Evolutionary conservation across 2,329 filamentous ascomycete species (phyloP).

Genomic region (Colletotrichum graminicola): DNA sequence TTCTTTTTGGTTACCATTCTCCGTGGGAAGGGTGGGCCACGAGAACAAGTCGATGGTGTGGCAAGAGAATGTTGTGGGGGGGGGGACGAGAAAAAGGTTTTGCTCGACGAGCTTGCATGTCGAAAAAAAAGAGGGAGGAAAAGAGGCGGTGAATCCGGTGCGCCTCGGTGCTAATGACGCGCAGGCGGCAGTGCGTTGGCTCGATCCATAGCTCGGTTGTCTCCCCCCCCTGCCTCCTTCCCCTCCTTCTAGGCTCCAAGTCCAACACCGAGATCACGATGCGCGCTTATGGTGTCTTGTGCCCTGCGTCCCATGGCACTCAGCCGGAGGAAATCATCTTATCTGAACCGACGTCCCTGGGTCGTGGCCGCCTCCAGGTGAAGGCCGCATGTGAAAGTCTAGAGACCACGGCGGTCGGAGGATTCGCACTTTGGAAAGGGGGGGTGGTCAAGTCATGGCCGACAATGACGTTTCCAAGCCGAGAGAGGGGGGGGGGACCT

Average conservation of each 20-base stretch:
- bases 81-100: neutral
- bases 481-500: neutral
- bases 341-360: neutral
- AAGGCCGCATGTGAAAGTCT: neutral
- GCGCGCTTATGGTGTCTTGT: neutral
- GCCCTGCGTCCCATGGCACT: neutral
- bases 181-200: neutral
- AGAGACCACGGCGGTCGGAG: too few relatives aligned
- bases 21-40: neutral
- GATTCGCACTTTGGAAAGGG: neutral
- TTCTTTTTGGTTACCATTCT: neutral
- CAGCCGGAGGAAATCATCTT: neutral
- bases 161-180: neutral
- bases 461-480: neutral
- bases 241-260: neutral
- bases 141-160: conserved; percentile 12
- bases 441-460: neutral
- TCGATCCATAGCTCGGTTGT: neutral
- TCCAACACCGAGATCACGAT: neutral
- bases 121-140: neutral
- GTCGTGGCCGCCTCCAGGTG: neutral
- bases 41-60: neutral
- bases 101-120: neutral
- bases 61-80: neutral
- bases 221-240: neutral